Percentiles rank a stretch among this genome's conserved stretches.
These are phyloP conservation scores for Annulohypoxylon bovei DNA, from an alignment of 495 filamentous ascomycete species.

Conservation along the genomic window DNA sequence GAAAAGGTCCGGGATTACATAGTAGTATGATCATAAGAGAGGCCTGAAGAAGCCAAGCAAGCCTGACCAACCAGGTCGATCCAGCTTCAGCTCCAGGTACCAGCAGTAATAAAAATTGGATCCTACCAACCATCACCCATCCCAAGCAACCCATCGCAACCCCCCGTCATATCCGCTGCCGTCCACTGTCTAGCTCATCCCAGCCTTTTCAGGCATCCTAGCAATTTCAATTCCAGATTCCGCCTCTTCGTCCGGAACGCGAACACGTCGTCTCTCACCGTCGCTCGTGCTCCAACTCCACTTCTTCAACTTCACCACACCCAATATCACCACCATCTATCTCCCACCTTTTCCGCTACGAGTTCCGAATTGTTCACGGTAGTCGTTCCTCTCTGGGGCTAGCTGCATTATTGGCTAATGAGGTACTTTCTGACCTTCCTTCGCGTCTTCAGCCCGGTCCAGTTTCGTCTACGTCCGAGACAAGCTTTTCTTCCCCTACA, in stretches of 20 bases:
- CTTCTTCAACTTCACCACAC: slow-evolving; percentile 12
- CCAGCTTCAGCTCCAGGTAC: slow-evolving; percentile 37
- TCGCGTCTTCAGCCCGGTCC: slow-evolving; percentile 35
- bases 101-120: slow-evolving; percentile 37
- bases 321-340: background rate
- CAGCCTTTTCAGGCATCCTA: slow-evolving; percentile 37
- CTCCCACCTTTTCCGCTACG: slow-evolving; percentile 1
- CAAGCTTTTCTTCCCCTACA: slow-evolving; percentile 27
- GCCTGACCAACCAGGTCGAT: slow-evolving; percentile 21
- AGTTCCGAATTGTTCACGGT: slow-evolving; percentile 3
- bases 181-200: slow-evolving; percentile 24
- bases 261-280: slow-evolving; percentile 33
- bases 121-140: slow-evolving; percentile 34
- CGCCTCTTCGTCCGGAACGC: slow-evolving; percentile 26
- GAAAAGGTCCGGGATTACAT: slow-evolving; percentile 11
- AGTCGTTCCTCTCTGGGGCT: background rate
- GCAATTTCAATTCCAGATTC: slow-evolving; percentile 39
- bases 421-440: slow-evolving; percentile 30
- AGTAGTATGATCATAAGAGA: slow-evolving; percentile 19
- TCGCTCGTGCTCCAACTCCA: slow-evolving; percentile 21
- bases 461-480: slow-evolving; percentile 46
- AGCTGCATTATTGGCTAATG: slow-evolving; percentile 24
- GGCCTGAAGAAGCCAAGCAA: slow-evolving; percentile 5
- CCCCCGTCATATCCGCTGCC: slow-evolving; percentile 36
- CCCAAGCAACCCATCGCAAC: slow-evolving; percentile 6